These are phyloP conservation scores for Candida berthetii DNA, from an alignment of 805 yeast genomes.

Conservation along the genomic window DNA sequence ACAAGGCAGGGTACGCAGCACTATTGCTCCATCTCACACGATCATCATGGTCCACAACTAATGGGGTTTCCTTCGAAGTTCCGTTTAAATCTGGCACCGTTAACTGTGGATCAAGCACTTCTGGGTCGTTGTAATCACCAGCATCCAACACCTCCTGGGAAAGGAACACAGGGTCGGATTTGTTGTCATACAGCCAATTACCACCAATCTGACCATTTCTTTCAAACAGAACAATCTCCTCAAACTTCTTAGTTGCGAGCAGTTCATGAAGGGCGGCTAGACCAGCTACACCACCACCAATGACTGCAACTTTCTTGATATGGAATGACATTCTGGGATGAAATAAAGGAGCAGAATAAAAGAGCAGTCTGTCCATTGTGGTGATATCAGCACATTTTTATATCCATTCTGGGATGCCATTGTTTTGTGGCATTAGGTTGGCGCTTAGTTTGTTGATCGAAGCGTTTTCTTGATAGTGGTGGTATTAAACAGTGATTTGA, in stretches of 20 bases:
- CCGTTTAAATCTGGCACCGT: background rate
- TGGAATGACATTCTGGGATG: background rate
- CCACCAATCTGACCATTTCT: constrained; percentile 1
- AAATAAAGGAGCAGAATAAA: too few relatives aligned
- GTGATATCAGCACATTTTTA: background rate
- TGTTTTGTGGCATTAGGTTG: too few relatives aligned
- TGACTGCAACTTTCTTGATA: background rate
- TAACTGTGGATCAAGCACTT: background rate
- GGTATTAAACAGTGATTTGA: too few relatives aligned
- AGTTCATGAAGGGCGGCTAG: background rate
- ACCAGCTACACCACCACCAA: constrained; percentile 1
- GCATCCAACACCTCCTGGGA: constrained; percentile 1
- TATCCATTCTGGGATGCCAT: background rate
- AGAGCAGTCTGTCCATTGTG: background rate
- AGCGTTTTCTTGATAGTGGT: background rate
- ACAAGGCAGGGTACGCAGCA: constrained; percentile 2
- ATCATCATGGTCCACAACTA: background rate
- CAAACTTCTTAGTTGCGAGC: background rate
- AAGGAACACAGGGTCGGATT: background rate
- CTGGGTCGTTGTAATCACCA: background rate
- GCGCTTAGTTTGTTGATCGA: constrained; percentile 1
- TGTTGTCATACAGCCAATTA: background rate
- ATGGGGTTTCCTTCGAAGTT: background rate
- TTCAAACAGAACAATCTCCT: constrained; percentile 1
- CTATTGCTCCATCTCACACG: constrained; percentile 2